Evolutionary conservation across 148 eudicot genomes (phyloP).

Genomic region (Chenopodium berlandieri): DNA sequence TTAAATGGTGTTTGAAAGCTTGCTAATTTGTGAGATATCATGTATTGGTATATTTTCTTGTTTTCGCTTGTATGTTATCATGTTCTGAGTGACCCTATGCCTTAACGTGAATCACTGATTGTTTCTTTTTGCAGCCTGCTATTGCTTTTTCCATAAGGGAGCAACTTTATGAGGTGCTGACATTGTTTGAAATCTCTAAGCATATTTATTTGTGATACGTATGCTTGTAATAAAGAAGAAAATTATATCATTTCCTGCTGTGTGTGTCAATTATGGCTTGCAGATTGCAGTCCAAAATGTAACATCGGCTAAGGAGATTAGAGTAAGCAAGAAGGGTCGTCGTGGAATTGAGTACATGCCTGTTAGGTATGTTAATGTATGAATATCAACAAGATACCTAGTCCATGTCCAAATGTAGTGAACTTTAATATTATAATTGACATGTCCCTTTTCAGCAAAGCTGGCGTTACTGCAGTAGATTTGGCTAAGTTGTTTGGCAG

Average conservation of each 20-base stretch:
- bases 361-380: slow-evolving; percentile 47
- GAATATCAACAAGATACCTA: background rate
- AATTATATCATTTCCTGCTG: background rate
- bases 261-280: slow-evolving; percentile 13
- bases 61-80: background rate
- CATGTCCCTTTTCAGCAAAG: slow-evolving; percentile 49
- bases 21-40: no score
- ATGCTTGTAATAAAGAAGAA: background rate
- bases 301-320: slow-evolving; percentile 73
- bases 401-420: background rate
- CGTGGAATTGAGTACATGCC: slow-evolving; percentile 62
- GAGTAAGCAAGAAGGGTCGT: slow-evolving; percentile 73
- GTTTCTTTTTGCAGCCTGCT: slow-evolving; percentile 71
- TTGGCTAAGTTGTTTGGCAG: slow-evolving; percentile 82
- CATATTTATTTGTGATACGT: background rate
- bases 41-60: no score
- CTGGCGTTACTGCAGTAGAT: slow-evolving; percentile 74
- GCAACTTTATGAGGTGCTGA: slow-evolving; percentile 87
- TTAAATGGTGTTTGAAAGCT: background rate
- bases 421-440: background rate
- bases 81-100: background rate
- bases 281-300: slow-evolving; percentile 93
- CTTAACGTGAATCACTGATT: background rate
- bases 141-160: slow-evolving; percentile 90
- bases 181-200: background rate